phyloP scores from a whole-genome alignment of 2,329 filamentous ascomycete genomes.

The Diaporthe longicolla region DNA sequence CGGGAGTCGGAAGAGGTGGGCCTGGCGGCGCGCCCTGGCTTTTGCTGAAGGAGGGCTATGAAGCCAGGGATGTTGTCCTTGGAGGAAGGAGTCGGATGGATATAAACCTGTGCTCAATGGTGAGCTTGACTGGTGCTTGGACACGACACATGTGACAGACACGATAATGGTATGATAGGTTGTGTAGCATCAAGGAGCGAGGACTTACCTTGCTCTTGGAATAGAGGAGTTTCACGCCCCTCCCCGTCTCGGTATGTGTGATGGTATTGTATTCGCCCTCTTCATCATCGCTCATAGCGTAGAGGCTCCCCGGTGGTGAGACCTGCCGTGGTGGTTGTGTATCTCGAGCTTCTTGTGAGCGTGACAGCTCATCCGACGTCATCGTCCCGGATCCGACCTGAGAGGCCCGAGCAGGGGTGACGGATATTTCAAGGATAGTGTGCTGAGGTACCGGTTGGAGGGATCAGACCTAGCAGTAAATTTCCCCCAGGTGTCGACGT shows the following conservation, averaged over 20 bases:
- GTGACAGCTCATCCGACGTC: constrained; percentile 49
- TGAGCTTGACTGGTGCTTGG: constrained; percentile 38
- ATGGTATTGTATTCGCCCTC: constrained; percentile 97
- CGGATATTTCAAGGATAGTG: constrained; percentile 3
- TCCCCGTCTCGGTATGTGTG: constrained; percentile 80
- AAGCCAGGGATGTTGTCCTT: constrained; percentile 98
- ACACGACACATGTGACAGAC: not conserved
- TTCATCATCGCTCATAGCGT: constrained; percentile 96
- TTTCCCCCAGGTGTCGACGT: not conserved
- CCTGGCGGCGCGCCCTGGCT: constrained; percentile 62
- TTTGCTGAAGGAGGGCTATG: constrained; percentile 93
- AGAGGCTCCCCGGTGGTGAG: constrained; percentile 90
- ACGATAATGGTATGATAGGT: not conserved
- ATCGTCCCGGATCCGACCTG: constrained; percentile 44
- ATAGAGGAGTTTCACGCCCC: constrained; percentile 92
- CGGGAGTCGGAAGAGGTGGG: constrained; percentile 61
- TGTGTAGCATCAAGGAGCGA: not conserved
- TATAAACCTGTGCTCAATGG: constrained; percentile 78
- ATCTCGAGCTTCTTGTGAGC: constrained; percentile 31
- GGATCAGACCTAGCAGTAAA: not conserved
- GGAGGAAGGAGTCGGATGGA: constrained; percentile 91
- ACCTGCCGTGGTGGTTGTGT: constrained; percentile 56
- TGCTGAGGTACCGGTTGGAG: not conserved
- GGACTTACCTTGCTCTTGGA: constrained; percentile 92
- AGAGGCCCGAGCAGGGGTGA: constrained; percentile 14